Evolutionary conservation across 495 filamentous ascomycete species (phyloP).

Genomic region (Penicillium soppii): DNA sequence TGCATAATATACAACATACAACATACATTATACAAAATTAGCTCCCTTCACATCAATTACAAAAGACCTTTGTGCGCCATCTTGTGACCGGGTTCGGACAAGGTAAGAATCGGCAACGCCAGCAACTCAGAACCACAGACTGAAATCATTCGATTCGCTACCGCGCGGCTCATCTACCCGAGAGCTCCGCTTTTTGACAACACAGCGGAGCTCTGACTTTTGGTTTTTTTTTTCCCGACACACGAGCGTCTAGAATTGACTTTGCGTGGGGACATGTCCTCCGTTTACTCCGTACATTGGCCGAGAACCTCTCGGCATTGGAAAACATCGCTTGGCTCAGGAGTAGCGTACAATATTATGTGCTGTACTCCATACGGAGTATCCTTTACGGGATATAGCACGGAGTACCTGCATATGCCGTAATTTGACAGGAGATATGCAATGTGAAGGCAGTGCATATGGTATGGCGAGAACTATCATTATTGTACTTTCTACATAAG

Average conservation of each 20-base stretch:
- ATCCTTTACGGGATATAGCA: no score
- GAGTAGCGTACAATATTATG: neutral
- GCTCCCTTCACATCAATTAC: no score
- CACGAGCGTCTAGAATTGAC: neutral
- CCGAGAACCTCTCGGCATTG: no score
- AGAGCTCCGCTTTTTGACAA: constrained; percentile 12
- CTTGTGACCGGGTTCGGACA: no score
- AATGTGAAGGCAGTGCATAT: neutral
- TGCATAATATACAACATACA: no score
- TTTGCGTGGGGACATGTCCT: neutral
- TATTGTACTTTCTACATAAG: no score
- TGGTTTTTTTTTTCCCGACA: constrained; percentile 2
- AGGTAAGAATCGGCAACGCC: constrained; percentile 9
- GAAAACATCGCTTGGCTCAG: no score
- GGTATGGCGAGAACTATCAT: no score
- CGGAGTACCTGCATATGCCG: no score
- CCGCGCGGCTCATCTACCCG: constrained; percentile 27
- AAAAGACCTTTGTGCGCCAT: no score
- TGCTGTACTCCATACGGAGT: neutral
- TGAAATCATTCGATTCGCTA: constrained; percentile 13
- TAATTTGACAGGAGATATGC: neutral
- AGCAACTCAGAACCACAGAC: constrained; percentile 1
- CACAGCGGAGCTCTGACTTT: constrained; percentile 23
- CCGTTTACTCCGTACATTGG: neutral
- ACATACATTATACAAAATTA: no score